A percentile compares a stretch with the other conserved stretches of the same genome.
Evolutionary conservation across 192 early-diverging fungal species (phyloP).

Genomic region (Geosiphon pyriformis): DNA sequence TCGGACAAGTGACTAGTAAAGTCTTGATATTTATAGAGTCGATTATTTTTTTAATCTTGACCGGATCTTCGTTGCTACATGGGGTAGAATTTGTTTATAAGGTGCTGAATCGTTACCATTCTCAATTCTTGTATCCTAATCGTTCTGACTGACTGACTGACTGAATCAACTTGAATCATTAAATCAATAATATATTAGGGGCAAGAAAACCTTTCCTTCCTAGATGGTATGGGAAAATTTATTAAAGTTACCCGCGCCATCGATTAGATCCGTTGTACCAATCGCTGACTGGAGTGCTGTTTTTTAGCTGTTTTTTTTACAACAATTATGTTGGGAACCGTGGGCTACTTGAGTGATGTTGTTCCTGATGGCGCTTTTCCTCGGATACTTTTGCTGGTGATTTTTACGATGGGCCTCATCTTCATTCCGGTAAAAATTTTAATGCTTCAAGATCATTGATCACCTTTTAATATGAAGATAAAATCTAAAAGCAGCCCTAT

Average conservation of each 20-base stretch:
- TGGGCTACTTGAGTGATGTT: slow-evolving; percentile 25
- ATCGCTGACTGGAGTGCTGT: not conserved
- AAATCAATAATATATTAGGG: no score
- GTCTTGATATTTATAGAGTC: slow-evolving; percentile 13
- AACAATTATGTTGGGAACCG: slow-evolving; percentile 27
- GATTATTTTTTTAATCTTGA: slow-evolving; percentile 18
- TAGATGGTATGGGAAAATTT: slow-evolving; percentile 15
- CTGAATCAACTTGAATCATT: no score
- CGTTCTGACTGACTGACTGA: not conserved
- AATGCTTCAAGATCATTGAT: no score
- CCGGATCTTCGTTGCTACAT: slow-evolving; percentile 22
- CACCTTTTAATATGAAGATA: no score
- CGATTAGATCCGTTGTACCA: no score
- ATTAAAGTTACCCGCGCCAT: no score
- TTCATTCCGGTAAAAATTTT: slow-evolving; percentile 22
- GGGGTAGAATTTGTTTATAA: slow-evolving; percentile 21
- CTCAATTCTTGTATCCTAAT: not conserved
- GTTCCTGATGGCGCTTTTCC: slow-evolving; percentile 21
- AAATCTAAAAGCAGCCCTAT: no score
- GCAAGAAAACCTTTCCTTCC: slow-evolving; percentile 2
- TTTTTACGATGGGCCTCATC: slow-evolving; percentile 18
- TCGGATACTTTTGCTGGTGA: slow-evolving; percentile 15
- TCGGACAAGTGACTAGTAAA: slow-evolving; percentile 24
- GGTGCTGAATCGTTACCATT: not conserved
- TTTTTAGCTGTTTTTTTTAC: slow-evolving; percentile 22